Conservation (phyloP, 257 asterid genomes). For the Handroanthus guayacan region DNA sequence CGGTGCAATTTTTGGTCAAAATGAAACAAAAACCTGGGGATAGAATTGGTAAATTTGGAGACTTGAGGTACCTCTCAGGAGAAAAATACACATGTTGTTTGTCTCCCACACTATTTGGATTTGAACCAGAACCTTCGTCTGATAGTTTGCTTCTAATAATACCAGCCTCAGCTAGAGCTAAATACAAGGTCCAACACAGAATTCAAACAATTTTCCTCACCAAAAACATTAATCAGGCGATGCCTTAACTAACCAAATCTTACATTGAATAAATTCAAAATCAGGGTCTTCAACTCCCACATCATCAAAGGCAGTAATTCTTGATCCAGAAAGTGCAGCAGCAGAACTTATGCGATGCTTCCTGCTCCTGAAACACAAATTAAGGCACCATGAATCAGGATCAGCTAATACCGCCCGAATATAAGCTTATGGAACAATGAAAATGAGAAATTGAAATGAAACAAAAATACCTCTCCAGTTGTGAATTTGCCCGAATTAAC, state of each 20-base stretch:
- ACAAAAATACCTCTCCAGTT: slow-evolving; percentile 71
- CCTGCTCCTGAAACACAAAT: slow-evolving; percentile 56
- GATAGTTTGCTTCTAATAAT: slow-evolving; percentile 80
- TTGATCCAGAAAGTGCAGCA: slow-evolving; percentile 80
- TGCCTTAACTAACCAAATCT: slow-evolving; percentile 36
- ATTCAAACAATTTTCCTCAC: slow-evolving; percentile 26
- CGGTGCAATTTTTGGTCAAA: slow-evolving; percentile 22
- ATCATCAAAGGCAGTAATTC: slow-evolving; percentile 74
- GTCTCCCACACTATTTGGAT: slow-evolving; percentile 40
- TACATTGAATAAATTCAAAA: slow-evolving; percentile 83
- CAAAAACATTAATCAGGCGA: slow-evolving; percentile 2
- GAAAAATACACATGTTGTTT: slow-evolving; percentile 47
- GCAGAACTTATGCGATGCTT: slow-evolving; percentile 65
- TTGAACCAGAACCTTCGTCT: slow-evolving; percentile 33
- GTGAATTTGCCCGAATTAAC: slow-evolving; percentile 71
- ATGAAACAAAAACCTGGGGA: slow-evolving; percentile 6
- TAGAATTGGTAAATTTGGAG: neutral
- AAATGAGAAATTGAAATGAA: slow-evolving; percentile 15
- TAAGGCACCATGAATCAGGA: slow-evolving; percentile 28
- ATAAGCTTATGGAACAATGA: neutral
- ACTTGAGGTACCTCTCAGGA: slow-evolving; percentile 73
- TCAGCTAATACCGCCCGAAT: slow-evolving; percentile 2
- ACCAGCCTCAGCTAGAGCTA: slow-evolving; percentile 95
- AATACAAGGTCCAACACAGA: slow-evolving; percentile 27
- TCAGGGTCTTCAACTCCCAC: slow-evolving; percentile 79